phyloP scores from a whole-genome alignment of 306 rosid genomes.

The Castanea crenata region DNA sequence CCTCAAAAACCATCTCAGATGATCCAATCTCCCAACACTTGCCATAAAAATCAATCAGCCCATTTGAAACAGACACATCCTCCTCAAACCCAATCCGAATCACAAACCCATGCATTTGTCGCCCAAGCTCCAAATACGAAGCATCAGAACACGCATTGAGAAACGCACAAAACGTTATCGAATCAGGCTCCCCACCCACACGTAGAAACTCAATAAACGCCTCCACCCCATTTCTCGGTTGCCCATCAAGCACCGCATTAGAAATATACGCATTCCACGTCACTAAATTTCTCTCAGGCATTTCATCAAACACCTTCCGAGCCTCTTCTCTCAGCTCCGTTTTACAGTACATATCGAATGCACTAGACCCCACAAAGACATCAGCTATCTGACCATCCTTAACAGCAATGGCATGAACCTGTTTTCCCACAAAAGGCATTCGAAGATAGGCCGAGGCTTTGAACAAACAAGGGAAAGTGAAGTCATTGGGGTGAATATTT shows the following conservation, averaged over 20 bases:
- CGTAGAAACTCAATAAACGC: conserved; percentile 57
- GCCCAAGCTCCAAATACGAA: conserved; percentile 45
- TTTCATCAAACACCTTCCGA: conserved; percentile 64
- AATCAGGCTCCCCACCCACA: conserved; percentile 56
- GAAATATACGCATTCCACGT: conserved; percentile 86
- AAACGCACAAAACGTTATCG: conserved; percentile 69
- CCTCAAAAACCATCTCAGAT: conserved; percentile 53
- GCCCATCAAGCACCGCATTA: conserved; percentile 64
- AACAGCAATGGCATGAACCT: conserved; percentile 63
- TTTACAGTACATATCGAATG: conserved; percentile 77
- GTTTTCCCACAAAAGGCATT: conserved; percentile 52
- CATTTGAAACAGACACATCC: conserved; percentile 65
- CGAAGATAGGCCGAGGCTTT: conserved; percentile 64
- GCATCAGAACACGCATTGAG: conserved; percentile 74
- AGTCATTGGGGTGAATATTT: conserved; percentile 66
- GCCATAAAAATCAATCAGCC: conserved; percentile 81
- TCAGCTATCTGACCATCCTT: conserved; percentile 63
- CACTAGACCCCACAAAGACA: conserved; percentile 83
- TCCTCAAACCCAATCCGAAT: conserved; percentile 44
- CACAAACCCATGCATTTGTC: conserved; percentile 64
- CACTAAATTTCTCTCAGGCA: conserved; percentile 65
- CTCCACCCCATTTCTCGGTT: conserved; percentile 33
- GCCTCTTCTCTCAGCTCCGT: conserved; percentile 54
- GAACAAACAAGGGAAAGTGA: conserved; percentile 75
- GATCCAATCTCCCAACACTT: conserved; percentile 59